phyloP scores from a whole-genome alignment of 73 alveolate species.

The Paramecium biaurelia region DNA sequence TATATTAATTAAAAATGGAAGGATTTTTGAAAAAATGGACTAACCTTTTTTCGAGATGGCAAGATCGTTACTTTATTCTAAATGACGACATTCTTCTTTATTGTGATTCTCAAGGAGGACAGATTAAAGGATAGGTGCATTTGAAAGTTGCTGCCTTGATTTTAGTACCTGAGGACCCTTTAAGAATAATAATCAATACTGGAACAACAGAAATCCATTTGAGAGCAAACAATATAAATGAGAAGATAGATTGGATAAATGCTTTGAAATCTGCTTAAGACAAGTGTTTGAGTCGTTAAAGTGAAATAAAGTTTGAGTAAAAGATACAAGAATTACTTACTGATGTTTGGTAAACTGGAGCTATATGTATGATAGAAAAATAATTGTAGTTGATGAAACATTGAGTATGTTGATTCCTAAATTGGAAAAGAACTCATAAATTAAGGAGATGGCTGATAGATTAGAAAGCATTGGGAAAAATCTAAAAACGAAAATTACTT shows the following conservation, averaged over 20 bases:
- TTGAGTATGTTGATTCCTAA: slow-evolving; percentile 36
- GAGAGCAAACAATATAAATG: slow-evolving; percentile 53
- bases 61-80: slow-evolving; percentile 68
- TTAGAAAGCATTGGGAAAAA: slow-evolving; percentile 27
- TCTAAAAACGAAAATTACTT: background rate
- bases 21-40: slow-evolving; percentile 67
- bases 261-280: slow-evolving; percentile 56
- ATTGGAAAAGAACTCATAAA: slow-evolving; percentile 13
- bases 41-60: slow-evolving; percentile 68
- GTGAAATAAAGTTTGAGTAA: background rate
- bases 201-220: slow-evolving; percentile 60
- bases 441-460: background rate
- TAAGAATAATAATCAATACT: slow-evolving; percentile 61
- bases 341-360: slow-evolving; percentile 28
- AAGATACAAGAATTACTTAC: background rate
- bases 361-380: background rate
- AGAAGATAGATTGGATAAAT: slow-evolving; percentile 56
- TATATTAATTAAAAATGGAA: slow-evolving; percentile 60
- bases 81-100: slow-evolving; percentile 60
- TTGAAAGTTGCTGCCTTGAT: slow-evolving; percentile 55
- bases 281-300: background rate
- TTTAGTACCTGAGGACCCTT: slow-evolving; percentile 64
- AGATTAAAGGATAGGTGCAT: slow-evolving; percentile 63
- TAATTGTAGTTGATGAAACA: slow-evolving; percentile 53
- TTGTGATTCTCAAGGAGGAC: slow-evolving; percentile 64